Conservation (phyloP, 2,329 filamentous ascomycete species). For the Aspergillus pseudonomiae region DNA sequence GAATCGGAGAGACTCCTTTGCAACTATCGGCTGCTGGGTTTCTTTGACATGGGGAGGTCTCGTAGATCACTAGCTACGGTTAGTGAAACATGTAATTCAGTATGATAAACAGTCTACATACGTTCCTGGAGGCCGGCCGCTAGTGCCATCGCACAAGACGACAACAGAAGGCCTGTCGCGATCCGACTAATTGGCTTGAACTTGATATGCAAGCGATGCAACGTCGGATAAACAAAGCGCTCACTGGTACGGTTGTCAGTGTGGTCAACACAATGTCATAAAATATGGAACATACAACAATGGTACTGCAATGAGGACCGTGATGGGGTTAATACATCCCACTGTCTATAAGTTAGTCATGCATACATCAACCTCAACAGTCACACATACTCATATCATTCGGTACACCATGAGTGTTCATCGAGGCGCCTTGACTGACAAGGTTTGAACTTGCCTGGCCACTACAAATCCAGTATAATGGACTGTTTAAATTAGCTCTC, state of each 20-base stretch:
- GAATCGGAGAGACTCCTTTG: not conserved
- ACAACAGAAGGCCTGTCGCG: not conserved
- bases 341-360: not conserved
- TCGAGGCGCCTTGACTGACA: not conserved
- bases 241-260: not conserved
- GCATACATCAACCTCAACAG: too few relatives aligned
- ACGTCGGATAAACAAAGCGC: not conserved
- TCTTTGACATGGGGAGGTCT: not conserved
- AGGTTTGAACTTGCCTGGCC: not conserved
- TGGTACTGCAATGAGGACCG: not conserved
- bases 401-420: not conserved
- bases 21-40: not conserved
- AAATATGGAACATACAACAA: not conserved
- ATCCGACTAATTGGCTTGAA: not conserved
- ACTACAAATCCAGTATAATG: not conserved
- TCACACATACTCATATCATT: not conserved
- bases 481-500: not conserved
- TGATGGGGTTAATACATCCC: not conserved
- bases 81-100: not conserved
- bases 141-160: not conserved
- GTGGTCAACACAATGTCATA: not conserved
- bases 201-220: not conserved
- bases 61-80: conserved; percentile 5
- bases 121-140: not conserved
- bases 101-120: not conserved